Conservation (phyloP, 352 stramenopile species). For the Pythium brassicae region DNA sequence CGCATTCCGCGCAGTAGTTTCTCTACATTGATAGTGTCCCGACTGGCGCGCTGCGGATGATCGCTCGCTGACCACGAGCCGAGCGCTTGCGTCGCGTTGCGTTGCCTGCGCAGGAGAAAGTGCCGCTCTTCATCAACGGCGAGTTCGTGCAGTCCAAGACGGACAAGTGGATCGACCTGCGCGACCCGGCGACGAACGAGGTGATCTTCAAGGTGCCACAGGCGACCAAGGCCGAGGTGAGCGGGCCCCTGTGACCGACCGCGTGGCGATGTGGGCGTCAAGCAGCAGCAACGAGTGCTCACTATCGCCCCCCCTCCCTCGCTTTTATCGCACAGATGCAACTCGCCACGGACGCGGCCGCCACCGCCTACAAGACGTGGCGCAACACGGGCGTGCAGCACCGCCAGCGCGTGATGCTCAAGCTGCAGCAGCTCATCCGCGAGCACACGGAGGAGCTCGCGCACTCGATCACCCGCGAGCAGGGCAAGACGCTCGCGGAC, state of each 20-base stretch:
- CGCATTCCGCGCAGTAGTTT: too few relatives aligned
- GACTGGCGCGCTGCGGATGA: too few relatives aligned
- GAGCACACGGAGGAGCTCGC: conserved; percentile 94
- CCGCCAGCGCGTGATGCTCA: conserved; percentile 93
- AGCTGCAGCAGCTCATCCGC: conserved; percentile 94
- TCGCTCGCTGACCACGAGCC: too few relatives aligned
- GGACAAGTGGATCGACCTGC: conserved; percentile 90
- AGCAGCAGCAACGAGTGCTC: too few relatives aligned
- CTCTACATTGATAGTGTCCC: neutral
- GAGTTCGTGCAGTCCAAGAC: conserved; percentile 91
- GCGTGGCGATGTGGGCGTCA: too few relatives aligned
- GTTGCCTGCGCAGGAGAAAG: conserved; percentile 47
- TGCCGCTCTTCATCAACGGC: conserved; percentile 90
- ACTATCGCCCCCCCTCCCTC: conserved; percentile 1
- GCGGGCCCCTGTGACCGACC: too few relatives aligned
- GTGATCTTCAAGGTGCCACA: conserved; percentile 85
- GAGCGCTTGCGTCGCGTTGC: neutral
- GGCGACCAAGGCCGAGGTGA: conserved; percentile 77
- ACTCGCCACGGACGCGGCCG: conserved; percentile 67
- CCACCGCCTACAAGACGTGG: conserved; percentile 91
- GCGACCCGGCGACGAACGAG: conserved; percentile 90
- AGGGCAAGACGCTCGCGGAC: conserved; percentile 92
- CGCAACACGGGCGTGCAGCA: conserved; percentile 92
- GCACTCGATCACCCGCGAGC: conserved; percentile 92
- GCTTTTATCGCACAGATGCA: conserved; percentile 54